Evolutionary conservation across 2,329 filamentous ascomycete species (phyloP).

Genomic region (Ampelomyces quisqualis): DNA sequence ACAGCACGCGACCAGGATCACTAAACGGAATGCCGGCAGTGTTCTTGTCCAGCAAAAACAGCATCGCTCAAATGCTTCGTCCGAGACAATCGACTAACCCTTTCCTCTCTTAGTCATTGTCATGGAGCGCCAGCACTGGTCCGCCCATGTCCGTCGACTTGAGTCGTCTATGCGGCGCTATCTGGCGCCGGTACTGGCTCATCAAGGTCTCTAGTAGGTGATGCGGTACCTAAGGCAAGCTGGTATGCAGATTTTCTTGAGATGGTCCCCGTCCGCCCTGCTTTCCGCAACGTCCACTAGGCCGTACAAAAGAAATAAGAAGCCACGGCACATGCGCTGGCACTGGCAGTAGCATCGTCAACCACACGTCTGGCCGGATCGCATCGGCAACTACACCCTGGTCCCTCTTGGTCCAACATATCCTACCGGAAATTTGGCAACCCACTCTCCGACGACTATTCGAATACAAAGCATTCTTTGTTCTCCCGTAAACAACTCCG

Average conservation of each 20-base stretch:
- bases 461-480: constrained; percentile 1
- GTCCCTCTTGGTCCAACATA: neutral
- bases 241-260: no score
- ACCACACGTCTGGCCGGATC: constrained; percentile 2
- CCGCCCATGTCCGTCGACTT: neutral
- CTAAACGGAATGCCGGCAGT: constrained; percentile 1
- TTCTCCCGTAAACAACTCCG: neutral
- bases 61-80: neutral
- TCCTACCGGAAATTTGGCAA: neutral
- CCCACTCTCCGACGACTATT: neutral
- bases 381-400: constrained; percentile 2
- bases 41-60: neutral
- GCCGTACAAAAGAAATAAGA: neutral
- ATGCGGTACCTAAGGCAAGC: no score
- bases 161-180: constrained; percentile 4
- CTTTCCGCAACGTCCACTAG: neutral
- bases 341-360: constrained; percentile 1
- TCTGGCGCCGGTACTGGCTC: neutral
- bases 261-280: neutral
- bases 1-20: constrained; percentile 4
- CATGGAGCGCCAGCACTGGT: constrained; percentile 2
- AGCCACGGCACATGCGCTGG: neutral
- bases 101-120: constrained; percentile 2
- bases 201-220: neutral
- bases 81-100: constrained; percentile 1